Conservation (phyloP, 2,329 filamentous ascomycete genomes). For the Xylariales sp. region DNA sequence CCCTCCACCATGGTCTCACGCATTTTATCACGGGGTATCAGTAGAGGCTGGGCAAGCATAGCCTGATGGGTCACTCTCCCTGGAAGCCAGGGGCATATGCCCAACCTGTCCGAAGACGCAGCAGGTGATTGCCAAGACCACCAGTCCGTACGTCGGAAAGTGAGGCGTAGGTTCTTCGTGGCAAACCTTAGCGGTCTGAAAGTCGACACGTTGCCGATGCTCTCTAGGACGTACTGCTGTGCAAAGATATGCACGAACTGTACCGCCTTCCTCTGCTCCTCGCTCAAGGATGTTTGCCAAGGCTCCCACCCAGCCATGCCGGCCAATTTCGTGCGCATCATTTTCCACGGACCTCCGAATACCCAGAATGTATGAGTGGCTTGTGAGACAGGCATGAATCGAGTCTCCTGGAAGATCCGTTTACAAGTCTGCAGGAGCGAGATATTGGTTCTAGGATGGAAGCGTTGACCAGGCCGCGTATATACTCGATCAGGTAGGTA, state of each 20-base stretch:
- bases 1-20: slow-evolving; percentile 2
- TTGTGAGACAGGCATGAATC: slow-evolving; percentile 6
- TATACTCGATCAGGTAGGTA: slow-evolving; percentile 7
- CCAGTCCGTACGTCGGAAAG: slow-evolving; percentile 8
- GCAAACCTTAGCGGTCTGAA: not conserved
- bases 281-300: slow-evolving; percentile 8
- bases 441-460: slow-evolving; percentile 6
- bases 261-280: slow-evolving; percentile 3
- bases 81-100: slow-evolving; percentile 9
- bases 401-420: slow-evolving; percentile 8
- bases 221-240: slow-evolving; percentile 9
- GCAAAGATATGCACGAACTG: slow-evolving; percentile 8
- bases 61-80: slow-evolving; percentile 7
- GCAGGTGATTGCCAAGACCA: slow-evolving; percentile 10
- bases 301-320: not conserved
- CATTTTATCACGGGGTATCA: not conserved
- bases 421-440: slow-evolving; percentile 9
- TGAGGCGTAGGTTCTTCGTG: slow-evolving; percentile 4
- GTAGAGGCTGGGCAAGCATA: slow-evolving; percentile 8
- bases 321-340: not conserved
- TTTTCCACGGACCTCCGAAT: slow-evolving; percentile 6
- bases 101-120: slow-evolving; percentile 7
- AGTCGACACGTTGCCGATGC: not conserved
- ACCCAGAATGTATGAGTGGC: slow-evolving; percentile 10
- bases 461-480: slow-evolving; percentile 4